phyloP scores from a whole-genome alignment of 164 flowering plant genomes.

The Paratinospora sagittata region DNA sequence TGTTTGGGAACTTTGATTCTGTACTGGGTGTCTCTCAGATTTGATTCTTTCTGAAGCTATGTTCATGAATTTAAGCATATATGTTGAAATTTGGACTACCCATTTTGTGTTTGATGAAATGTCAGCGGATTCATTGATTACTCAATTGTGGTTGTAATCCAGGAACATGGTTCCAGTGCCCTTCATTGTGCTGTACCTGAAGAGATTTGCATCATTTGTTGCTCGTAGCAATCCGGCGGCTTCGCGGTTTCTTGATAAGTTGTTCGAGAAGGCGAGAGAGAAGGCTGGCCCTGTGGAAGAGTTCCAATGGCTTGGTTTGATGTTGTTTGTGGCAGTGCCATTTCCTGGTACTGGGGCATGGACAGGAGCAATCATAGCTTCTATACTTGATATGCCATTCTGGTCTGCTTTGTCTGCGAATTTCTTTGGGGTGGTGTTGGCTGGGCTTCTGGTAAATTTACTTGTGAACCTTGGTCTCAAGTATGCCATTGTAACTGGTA shows the following conservation, averaged over 20 bases:
- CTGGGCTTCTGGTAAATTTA: slow-evolving; percentile 84
- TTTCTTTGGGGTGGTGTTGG: slow-evolving; percentile 68
- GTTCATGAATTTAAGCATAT: too few species aligned
- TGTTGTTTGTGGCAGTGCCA: slow-evolving; percentile 97
- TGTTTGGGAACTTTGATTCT: too few species aligned
- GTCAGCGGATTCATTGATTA: not conserved
- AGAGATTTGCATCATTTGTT: slow-evolving; percentile 62
- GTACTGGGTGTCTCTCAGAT: too few species aligned
- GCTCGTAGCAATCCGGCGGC: slow-evolving; percentile 54
- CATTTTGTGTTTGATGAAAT: not conserved
- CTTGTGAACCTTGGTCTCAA: slow-evolving; percentile 93
- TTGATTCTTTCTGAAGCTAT: too few species aligned
- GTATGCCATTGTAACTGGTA: slow-evolving; percentile 67
- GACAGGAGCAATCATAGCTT: slow-evolving; percentile 92
- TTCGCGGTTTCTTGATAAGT: slow-evolving; percentile 49
- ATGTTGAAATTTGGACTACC: too few species aligned
- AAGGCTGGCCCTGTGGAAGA: slow-evolving; percentile 92
- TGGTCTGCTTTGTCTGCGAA: slow-evolving; percentile 80
- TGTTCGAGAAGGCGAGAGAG: slow-evolving; percentile 62
- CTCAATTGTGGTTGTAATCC: slow-evolving; percentile 16
- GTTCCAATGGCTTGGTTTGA: slow-evolving; percentile 95
- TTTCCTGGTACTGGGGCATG: slow-evolving; percentile 99
- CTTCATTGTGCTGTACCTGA: slow-evolving; percentile 72
- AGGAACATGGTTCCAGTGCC: slow-evolving; percentile 99
- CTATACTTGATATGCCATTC: slow-evolving; percentile 86